Percentiles rank a stretch among this genome's conserved stretches.
phyloP scores from a whole-genome alignment of 2,329 filamentous ascomycete genomes.

The Trichoderma sp. region DNA sequence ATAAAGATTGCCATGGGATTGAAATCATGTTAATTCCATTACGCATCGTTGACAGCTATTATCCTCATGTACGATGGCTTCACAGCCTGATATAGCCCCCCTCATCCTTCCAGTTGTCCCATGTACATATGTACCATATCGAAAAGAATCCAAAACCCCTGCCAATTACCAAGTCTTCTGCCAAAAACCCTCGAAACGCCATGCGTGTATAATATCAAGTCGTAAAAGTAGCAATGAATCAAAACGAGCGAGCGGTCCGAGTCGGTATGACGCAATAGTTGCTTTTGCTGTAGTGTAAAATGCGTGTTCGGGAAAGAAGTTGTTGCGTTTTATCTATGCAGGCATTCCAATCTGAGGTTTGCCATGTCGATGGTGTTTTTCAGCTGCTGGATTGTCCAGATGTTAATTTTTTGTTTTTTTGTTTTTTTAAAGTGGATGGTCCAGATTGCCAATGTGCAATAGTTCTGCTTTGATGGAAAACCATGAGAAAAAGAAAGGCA shows the following conservation, averaged over 20 bases:
- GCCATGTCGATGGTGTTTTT: not conserved
- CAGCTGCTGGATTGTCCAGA: not conserved
- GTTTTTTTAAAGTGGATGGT: not conserved
- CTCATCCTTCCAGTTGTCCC: not conserved
- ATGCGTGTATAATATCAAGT: conserved; percentile 18
- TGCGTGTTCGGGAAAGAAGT: not conserved
- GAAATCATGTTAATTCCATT: not conserved
- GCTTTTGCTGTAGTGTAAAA: not conserved
- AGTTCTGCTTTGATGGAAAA: not conserved
- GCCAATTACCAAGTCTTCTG: not conserved
- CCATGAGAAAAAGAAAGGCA: not conserved
- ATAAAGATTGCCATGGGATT: not conserved
- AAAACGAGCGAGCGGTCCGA: not conserved
- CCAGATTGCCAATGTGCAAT: not conserved
- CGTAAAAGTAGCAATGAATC: not conserved
- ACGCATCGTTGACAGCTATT: not conserved
- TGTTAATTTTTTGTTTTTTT: too few relatives aligned
- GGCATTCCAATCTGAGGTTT: not conserved
- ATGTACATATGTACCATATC: not conserved
- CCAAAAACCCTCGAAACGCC: conserved; percentile 12
- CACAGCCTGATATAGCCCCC: not conserved
- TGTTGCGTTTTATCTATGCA: not conserved
- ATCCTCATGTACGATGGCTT: conserved; percentile 2
- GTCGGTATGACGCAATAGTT: not conserved
- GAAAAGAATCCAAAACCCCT: not conserved